These are phyloP conservation scores for Rhodotorula sp. DNA, from an alignment of 1,284 basidiomycete genomes.

Conservation along the genomic window DNA sequence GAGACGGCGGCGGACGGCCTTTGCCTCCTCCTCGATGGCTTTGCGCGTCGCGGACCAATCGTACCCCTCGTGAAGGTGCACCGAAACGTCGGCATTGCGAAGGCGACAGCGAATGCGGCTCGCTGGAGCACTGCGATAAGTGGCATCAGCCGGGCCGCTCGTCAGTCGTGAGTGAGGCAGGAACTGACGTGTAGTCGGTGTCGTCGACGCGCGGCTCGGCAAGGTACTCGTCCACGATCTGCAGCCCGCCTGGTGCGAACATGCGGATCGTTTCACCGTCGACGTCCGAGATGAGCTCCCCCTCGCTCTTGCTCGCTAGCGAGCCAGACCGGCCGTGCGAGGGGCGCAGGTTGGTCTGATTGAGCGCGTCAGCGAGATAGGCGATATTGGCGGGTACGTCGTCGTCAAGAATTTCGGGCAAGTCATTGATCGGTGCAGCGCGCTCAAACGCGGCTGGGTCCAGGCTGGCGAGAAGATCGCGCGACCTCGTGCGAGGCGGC, in stretches of 20 bases:
- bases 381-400: slow-evolving; percentile 85
- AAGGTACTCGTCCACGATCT: slow-evolving; percentile 70
- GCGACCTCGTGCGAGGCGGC: not conserved
- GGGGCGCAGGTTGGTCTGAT: not conserved
- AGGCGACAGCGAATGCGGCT: slow-evolving; percentile 25
- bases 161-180: not conserved
- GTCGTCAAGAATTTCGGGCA: slow-evolving; percentile 85
- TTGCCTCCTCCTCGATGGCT: slow-evolving; percentile 83
- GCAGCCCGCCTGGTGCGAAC: slow-evolving; percentile 61
- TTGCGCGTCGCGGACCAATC: slow-evolving; percentile 87
- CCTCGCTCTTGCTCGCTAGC: slow-evolving; percentile 1
- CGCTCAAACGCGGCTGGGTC: slow-evolving; percentile 79
- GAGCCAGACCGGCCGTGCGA: not conserved
- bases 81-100: slow-evolving; percentile 56
- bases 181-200: slow-evolving; percentile 9
- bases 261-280: slow-evolving; percentile 84
- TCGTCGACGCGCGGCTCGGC: not conserved
- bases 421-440: slow-evolving; percentile 64
- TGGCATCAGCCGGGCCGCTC: too few species aligned
- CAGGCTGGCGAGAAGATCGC: slow-evolving; percentile 61
- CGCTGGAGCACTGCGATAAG: not conserved
- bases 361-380: slow-evolving; percentile 68
- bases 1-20: slow-evolving; percentile 79
- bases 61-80: slow-evolving; percentile 86
- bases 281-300: slow-evolving; percentile 60